A percentile compares a stretch with the other conserved stretches of the same genome.
These are phyloP conservation scores for Aphanomyces euteiches DNA, from an alignment of 352 stramenopile genomes.

Conservation along the genomic window DNA sequence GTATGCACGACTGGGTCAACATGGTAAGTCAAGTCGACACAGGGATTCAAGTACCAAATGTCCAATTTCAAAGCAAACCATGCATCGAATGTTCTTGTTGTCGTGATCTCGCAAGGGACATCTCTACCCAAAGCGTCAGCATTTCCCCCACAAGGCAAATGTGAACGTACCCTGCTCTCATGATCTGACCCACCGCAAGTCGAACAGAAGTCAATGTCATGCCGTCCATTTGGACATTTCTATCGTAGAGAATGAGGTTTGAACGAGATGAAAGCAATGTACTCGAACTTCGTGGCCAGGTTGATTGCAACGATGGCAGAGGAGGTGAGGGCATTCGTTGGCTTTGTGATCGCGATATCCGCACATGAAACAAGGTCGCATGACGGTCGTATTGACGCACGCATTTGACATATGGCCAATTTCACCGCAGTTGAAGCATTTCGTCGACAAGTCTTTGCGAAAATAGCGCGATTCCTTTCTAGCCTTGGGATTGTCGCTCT, in stretches of 20 bases:
- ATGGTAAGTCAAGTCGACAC: conserved; percentile 26
- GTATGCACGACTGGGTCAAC: conserved; percentile 21
- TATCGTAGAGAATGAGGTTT: conserved; percentile 21
- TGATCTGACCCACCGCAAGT: conserved; percentile 61
- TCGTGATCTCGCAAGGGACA: conserved; percentile 3
- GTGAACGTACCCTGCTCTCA: conserved; percentile 32
- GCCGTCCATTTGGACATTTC: conserved; percentile 55
- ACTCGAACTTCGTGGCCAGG: conserved; percentile 62
- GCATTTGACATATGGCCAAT: conserved; percentile 71
- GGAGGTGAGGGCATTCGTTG: conserved; percentile 61
- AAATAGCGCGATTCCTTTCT: conserved; percentile 74
- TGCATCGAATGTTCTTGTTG: conserved; percentile 49
- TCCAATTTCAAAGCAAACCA: conserved; percentile 61
- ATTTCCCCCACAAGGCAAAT: conserved; percentile 34
- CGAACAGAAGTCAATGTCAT: conserved; percentile 42
- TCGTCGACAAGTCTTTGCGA: conserved; percentile 71
- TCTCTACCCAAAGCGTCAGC: not conserved
- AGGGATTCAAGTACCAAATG: conserved; percentile 50
- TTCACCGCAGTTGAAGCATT: conserved; percentile 81
- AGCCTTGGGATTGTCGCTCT: conserved; percentile 24
- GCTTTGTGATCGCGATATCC: conserved; percentile 65
- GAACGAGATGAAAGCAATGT: conserved; percentile 14
- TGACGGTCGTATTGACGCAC: conserved; percentile 65
- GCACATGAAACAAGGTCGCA: conserved; percentile 70
- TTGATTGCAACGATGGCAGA: conserved; percentile 62